Evolutionary conservation across 495 filamentous ascomycete genomes (phyloP), one percentile per base, ranked within the genome.

Genomic region (Xylaria intraflava): DNA sequence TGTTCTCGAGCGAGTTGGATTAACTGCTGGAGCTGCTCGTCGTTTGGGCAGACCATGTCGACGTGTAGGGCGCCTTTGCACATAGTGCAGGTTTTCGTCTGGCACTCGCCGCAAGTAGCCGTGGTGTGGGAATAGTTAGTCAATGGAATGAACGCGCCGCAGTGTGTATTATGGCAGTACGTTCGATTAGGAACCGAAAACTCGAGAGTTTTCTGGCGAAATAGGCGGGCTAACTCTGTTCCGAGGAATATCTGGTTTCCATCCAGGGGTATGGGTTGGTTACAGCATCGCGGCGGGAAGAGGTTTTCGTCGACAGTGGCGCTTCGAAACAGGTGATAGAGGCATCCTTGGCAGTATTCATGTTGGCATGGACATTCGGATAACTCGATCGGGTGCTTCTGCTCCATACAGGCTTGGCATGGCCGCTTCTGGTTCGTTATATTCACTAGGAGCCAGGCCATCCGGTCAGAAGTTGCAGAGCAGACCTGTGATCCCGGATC

Each of bases 11-110:
- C 85, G 36, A 81, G 73, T 56, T 83, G 78, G n/a, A 86, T 68
- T 48, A 88, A 77, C 41, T 73, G 73, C 46, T 79, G 72, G 11
- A 81, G 77, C 35, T 83, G 80, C 39, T 82, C 80, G 61, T 90
- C 88, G 49, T 83, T 77, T 11, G 86, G 86, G 57, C 88, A 91
- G 36, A 85, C 81, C 2, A n/a, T n/a, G n/a, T 69, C 60, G 0
- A 41, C 24, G 56, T 82, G 80, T 2, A 61, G 42, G 12, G 46
- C 51, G 10, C 46, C 51, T 51, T 80, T 82, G 61, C 80, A 82
- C 7, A 63, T 53, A 0, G 65, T 62, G 51, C 79, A 82, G 0
- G 77, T 81, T 31, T 5, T 46, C 1, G 12, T 14, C 0, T 26
- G 10, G 50, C 78, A 82, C 6, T 61, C 33, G 19, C 51, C 22